Evolutionary conservation across 2,329 filamentous ascomycete genomes (phyloP).

Genomic region (Lomentospora prolificans): DNA sequence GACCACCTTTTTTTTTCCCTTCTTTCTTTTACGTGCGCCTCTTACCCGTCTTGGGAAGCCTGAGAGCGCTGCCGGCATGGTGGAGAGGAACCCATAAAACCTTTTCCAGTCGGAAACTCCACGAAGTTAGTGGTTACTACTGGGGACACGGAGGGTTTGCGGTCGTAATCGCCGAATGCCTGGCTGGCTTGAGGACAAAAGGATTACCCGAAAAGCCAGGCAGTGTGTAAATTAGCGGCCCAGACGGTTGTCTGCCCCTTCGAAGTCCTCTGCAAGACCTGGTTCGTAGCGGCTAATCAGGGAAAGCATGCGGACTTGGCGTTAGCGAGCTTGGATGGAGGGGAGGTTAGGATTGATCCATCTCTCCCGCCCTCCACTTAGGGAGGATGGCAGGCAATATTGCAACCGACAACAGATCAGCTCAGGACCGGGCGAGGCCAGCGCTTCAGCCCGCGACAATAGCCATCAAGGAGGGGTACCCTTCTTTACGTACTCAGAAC

Average conservation of each 20-base stretch:
- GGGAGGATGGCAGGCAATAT: background rate
- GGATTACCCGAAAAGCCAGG: background rate
- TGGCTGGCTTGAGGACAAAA: background rate
- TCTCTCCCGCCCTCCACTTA: background rate
- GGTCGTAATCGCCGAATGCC: background rate
- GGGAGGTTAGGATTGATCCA: too few relatives aligned
- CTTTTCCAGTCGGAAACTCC: background rate
- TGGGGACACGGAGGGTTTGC: background rate
- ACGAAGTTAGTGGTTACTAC: background rate
- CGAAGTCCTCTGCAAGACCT: slow-evolving; percentile 3
- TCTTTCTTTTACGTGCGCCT: background rate
- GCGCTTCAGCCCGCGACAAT: background rate
- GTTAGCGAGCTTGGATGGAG: background rate
- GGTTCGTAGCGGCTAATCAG: slow-evolving; percentile 1
- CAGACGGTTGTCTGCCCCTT: too few relatives aligned
- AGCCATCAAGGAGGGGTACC: too few relatives aligned
- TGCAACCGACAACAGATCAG: too few relatives aligned
- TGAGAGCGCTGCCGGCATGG: too few relatives aligned
- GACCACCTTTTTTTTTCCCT: too few relatives aligned
- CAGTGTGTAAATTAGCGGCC: too few relatives aligned
- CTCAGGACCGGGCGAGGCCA: background rate
- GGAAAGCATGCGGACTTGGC: background rate
- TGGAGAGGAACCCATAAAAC: too few relatives aligned
- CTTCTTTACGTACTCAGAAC: too few relatives aligned
- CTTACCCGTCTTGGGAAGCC: too few relatives aligned